phyloP scores from a whole-genome alignment of 2,329 filamentous ascomycete genomes.

The Claviceps monticola region DNA sequence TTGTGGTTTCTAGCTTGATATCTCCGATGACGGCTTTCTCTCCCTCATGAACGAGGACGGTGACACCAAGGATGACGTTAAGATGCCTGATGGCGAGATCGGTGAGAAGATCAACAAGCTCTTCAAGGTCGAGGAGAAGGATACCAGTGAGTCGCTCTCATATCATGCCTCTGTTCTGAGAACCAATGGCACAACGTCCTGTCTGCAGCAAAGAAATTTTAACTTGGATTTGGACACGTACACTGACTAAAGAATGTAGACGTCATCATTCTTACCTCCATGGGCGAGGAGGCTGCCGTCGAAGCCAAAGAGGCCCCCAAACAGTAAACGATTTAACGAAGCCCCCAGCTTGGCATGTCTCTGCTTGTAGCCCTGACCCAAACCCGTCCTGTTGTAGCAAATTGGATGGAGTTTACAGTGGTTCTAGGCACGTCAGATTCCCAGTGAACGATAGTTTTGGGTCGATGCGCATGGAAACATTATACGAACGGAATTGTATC shows the following conservation, averaged over 20 bases:
- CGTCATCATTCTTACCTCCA: conserved; percentile 84
- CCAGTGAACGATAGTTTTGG: conserved; percentile 23
- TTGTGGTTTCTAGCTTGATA: conserved; percentile 53
- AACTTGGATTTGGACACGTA: not conserved
- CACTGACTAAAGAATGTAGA: conserved; percentile 34
- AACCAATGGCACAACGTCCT: not conserved
- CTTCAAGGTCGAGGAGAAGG: conserved; percentile 75
- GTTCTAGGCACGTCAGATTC: conserved; percentile 21
- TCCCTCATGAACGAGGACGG: conserved; percentile 84
- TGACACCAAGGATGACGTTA: conserved; percentile 87
- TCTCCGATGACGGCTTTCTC: conserved; percentile 88
- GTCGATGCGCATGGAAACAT: conserved; percentile 26
- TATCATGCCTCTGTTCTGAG: not conserved
- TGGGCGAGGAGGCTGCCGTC: conserved; percentile 87
- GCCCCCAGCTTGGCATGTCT: conserved; percentile 11
- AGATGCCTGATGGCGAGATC: conserved; percentile 77
- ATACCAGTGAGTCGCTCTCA: conserved; percentile 61
- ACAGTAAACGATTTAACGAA: conserved; percentile 12
- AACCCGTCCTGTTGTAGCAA: conserved; percentile 12
- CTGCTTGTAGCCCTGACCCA: conserved; percentile 14
- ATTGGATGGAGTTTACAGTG: conserved; percentile 16
- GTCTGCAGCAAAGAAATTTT: not conserved
- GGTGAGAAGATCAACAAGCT: conserved; percentile 75
- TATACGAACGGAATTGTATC: conserved; percentile 32
- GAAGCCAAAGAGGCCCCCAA: conserved; percentile 84